Evolutionary conservation across 306 rosid species (phyloP).

Genomic region (Alnus rubra): DNA sequence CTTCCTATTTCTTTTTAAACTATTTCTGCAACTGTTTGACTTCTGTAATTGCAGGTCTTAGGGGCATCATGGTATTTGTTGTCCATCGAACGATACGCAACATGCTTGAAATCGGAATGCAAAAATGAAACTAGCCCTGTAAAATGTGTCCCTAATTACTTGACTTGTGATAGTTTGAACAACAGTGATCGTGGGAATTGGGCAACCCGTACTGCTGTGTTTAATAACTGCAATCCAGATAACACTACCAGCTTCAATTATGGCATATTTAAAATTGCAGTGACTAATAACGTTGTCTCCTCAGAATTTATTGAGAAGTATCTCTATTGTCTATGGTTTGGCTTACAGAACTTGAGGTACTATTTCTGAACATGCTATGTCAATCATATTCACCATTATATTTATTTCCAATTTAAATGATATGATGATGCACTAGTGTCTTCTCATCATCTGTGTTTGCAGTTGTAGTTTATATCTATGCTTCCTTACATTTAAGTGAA

Average conservation of each 20-base stretch:
- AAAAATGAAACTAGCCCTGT: constrained; percentile 49
- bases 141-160: constrained; percentile 53
- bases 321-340: constrained; percentile 94
- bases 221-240: constrained; percentile 64
- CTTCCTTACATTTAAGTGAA: neutral
- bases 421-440: neutral
- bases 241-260: constrained; percentile 44
- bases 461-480: neutral
- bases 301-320: constrained; percentile 63
- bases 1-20: neutral
- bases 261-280: constrained; percentile 66
- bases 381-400: neutral
- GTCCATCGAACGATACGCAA: constrained; percentile 73
- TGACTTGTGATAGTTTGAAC: constrained; percentile 60
- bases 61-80: constrained; percentile 94
- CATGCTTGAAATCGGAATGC: constrained; percentile 85
- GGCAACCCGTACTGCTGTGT: constrained; percentile 58
- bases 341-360: constrained; percentile 94
- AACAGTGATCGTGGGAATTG: constrained; percentile 47
- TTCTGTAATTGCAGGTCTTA: constrained; percentile 52
- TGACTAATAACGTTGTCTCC: constrained; percentile 56
- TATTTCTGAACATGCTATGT: constrained; percentile 8
- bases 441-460: neutral
- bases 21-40: constrained; percentile 5
- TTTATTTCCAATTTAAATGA: constrained; percentile 2